Evolutionary conservation across 306 rosid species (phyloP), one percentile per base, ranked within the genome.

Genomic region (Casuarina cunninghamiana): DNA sequence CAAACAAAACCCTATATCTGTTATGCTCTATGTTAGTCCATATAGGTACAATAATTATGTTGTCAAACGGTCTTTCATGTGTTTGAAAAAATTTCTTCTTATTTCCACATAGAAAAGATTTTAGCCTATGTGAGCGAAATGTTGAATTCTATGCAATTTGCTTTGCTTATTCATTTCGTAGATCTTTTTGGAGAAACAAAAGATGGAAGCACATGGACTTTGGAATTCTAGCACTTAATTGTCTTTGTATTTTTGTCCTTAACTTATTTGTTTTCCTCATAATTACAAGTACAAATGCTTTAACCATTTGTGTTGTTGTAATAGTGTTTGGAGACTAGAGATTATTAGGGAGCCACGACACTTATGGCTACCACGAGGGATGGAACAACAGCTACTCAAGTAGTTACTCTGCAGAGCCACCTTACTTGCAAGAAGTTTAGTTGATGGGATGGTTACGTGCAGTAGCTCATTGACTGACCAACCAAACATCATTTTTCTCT

Each of bases 11-110:
- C 98, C 99, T 57, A 81, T 95, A 76, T 93, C 99, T 9, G 84
- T 95, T 78, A 89, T 95, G 99, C 93, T 89, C 84, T 95, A 95
- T 75, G 98, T 95, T 82, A 95, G 99, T 87, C 99, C 99, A 26
- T 95, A 93, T 97, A 95, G 98, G 98, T 83, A 89, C 76, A 77
- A 69, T 58, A 81, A 50, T 71, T 17, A 21, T 75, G 66, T 51
- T 46, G 75, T 65, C 72, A 71, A 43, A 73, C 69, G 69, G 49
- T 38, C 53, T 50, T n/a, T 54, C 73, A 13, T 53, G 55, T 17
- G 3, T 39, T 19, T 72, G 41, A 60, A 42, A 43, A 21, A 54
- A 60, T 43, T 80, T 44, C 46, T 50, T 76, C 63, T 57, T 73
- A 16, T 19, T 67, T 83, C 63, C 46, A 53, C 69, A 53, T 70